phyloP scores from a whole-genome alignment of 2,329 filamentous ascomycete genomes.

The Epicoccum nigrum region DNA sequence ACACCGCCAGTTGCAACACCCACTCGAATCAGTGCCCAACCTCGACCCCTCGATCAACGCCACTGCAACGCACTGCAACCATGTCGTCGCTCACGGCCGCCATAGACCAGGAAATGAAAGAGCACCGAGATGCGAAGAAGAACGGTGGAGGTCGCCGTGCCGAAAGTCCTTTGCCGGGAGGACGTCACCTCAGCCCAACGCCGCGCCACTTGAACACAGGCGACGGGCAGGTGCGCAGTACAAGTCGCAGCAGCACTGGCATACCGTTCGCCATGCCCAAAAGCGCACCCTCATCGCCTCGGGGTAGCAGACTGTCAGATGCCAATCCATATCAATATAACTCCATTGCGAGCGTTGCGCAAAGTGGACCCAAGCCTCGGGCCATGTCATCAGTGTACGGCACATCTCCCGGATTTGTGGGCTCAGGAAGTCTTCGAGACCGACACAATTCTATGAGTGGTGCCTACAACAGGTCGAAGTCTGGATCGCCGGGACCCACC shows the following conservation, averaged over 20 bases:
- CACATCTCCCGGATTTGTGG: constrained; percentile 30
- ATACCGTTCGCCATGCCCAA: constrained; percentile 35
- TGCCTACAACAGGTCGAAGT: constrained; percentile 45
- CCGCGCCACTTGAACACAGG: constrained; percentile 64
- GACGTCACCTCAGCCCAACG: constrained; percentile 61
- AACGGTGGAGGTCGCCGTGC: constrained; percentile 29
- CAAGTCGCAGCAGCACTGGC: constrained; percentile 41
- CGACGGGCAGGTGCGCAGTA: constrained; percentile 40
- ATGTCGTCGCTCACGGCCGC: constrained; percentile 77
- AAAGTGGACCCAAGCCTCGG: constrained; percentile 48
- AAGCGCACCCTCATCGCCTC: constrained; percentile 37
- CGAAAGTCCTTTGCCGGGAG: constrained; percentile 32
- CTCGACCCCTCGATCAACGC: neutral
- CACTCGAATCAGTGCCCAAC: constrained; percentile 6
- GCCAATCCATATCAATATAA: constrained; percentile 51
- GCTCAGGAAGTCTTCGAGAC: constrained; percentile 32
- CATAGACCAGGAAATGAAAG: constrained; percentile 76
- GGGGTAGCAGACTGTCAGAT: constrained; percentile 40
- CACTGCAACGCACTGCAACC: constrained; percentile 14
- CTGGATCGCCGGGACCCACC: constrained; percentile 47
- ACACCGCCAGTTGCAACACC: constrained; percentile 6
- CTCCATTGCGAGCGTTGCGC: constrained; percentile 53
- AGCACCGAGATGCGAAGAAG: constrained; percentile 62
- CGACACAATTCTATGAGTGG: constrained; percentile 50
- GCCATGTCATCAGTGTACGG: constrained; percentile 55